Conservation (phyloP, 2,329 filamentous ascomycete genomes). For the Coniochaeta sp. region DNA sequence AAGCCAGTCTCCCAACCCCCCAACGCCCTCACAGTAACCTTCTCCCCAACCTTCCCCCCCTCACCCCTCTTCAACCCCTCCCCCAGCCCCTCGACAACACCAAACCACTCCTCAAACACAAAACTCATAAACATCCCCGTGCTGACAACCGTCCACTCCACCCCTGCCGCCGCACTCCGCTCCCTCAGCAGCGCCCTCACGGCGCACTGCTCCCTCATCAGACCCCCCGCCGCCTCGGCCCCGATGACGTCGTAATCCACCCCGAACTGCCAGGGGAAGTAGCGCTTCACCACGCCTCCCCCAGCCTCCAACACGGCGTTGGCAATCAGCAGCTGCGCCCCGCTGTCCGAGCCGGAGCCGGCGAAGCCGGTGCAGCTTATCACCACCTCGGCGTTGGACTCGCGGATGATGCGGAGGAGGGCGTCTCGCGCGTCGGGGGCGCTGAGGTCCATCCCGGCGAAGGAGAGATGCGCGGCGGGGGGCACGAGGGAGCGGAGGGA, state of each 20-base stretch:
- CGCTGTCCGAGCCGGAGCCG: neutral
- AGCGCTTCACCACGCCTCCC: neutral
- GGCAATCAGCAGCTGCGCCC: neutral
- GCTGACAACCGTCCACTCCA: slow-evolving; percentile 1
- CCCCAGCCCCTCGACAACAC: neutral
- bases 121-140: slow-evolving; percentile 3
- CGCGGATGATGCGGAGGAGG: neutral
- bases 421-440: neutral
- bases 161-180: neutral
- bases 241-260: neutral
- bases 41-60: neutral
- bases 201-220: neutral
- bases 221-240: neutral
- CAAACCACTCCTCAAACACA: slow-evolving; percentile 3
- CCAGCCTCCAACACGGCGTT: neutral
- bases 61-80: neutral
- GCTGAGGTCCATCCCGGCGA: neutral
- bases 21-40: neutral
- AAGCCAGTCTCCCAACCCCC: neutral
- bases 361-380: neutral
- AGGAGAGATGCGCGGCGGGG: neutral
- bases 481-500: neutral
- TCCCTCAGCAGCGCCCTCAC: neutral
- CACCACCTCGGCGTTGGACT: neutral
- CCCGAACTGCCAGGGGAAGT: slow-evolving; percentile 2